Evolutionary conservation across 768 basidiomycete genomes (phyloP).

Genomic region (Auriscalpium vulgare): DNA sequence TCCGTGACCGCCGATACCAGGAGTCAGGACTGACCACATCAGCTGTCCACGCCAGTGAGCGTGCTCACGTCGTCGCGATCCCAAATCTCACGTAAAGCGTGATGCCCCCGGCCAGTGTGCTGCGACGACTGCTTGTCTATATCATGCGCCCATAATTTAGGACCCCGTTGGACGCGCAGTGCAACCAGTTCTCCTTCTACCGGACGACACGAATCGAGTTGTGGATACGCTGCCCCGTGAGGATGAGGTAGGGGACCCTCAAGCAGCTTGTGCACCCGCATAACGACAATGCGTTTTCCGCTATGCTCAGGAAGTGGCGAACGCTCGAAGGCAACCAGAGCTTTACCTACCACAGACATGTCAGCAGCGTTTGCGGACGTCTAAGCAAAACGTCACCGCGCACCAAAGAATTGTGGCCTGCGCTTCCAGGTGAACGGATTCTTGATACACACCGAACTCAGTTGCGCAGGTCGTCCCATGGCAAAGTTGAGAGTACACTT

Average conservation of each 20-base stretch:
- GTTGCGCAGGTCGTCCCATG: background rate
- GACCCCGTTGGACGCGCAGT: too few relatives aligned
- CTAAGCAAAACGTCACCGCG: background rate
- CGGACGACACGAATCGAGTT: too few relatives aligned
- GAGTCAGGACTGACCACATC: too few relatives aligned
- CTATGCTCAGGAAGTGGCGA: background rate
- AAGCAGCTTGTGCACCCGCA: background rate
- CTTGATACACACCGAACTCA: background rate
- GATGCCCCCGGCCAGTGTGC: too few relatives aligned
- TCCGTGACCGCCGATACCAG: too few relatives aligned
- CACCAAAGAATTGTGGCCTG: background rate
- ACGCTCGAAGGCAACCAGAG: background rate
- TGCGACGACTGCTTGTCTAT: too few relatives aligned
- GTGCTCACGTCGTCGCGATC: too few relatives aligned
- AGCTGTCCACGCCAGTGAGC: too few relatives aligned
- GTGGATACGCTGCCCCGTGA: too few relatives aligned
- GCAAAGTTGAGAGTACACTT: background rate
- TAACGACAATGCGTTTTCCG: background rate
- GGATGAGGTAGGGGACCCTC: background rate
- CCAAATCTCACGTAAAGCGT: too few relatives aligned
- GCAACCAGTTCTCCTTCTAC: background rate
- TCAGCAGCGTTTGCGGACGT: background rate
- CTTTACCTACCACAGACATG: background rate
- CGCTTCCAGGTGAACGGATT: background rate
- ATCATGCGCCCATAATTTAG: too few relatives aligned